phyloP scores from a whole-genome alignment of 305 asterid genomes.

The Striga hermonthica region DNA sequence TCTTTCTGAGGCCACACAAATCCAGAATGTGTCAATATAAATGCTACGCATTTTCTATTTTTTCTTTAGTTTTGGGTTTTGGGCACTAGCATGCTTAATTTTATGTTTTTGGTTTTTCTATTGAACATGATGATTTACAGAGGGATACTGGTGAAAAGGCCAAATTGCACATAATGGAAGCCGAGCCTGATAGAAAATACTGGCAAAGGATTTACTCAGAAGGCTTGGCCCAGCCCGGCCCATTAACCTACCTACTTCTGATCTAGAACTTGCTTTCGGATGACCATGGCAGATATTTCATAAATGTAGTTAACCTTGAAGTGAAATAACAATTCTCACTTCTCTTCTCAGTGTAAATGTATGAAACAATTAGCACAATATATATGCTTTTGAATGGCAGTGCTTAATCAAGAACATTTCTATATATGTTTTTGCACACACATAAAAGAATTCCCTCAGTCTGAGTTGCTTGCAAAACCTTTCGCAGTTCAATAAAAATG shows the following conservation, averaged over 20 bases:
- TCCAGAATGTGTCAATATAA: too few species aligned
- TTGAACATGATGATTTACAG: conserved; percentile 30
- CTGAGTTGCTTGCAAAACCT: too few species aligned
- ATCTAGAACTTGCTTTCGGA: too few species aligned
- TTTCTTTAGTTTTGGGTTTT: too few species aligned
- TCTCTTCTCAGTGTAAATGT: background rate
- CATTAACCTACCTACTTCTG: too few species aligned
- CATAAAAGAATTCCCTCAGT: too few species aligned
- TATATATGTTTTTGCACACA: too few species aligned
- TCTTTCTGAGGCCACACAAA: too few species aligned
- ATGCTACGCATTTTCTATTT: background rate
- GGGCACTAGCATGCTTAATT: background rate
- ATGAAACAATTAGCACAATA: background rate
- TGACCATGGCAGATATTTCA: background rate
- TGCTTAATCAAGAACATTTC: too few species aligned
- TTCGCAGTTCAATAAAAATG: too few species aligned
- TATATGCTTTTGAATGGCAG: background rate
- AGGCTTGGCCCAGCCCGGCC: conserved; percentile 27
- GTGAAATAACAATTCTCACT: background rate
- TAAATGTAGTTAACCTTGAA: background rate
- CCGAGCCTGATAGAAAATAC: conserved; percentile 52
- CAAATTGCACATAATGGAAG: conserved; percentile 36
- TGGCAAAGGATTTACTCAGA: conserved; percentile 53
- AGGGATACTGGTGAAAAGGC: conserved; percentile 50
- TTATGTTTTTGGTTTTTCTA: background rate